phyloP scores from a whole-genome alignment of 2,329 filamentous ascomycete species.

The Epichloe coenophiala region DNA sequence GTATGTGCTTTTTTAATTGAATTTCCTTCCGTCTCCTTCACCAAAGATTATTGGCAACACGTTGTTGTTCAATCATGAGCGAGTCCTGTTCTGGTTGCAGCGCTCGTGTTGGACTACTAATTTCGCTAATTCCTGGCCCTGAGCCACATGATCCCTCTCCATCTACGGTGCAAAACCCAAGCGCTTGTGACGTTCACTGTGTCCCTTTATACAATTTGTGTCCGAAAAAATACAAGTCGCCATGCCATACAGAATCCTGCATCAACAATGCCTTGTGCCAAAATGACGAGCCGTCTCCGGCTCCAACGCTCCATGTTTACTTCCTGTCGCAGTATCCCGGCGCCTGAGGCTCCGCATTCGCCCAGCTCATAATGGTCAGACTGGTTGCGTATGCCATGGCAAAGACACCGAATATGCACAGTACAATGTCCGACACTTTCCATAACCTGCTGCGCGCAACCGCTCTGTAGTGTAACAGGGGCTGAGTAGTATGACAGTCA shows the following conservation, averaged over 20 bases:
- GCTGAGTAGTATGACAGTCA: conserved; percentile 40
- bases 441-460: conserved; percentile 58
- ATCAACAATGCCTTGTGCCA: background rate
- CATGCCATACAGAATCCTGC: background rate
- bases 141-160: background rate
- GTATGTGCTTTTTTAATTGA: background rate
- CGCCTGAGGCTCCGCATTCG: conserved; percentile 36
- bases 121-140: background rate
- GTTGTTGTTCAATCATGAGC: no score
- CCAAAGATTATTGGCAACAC: no score
- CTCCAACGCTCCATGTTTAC: conserved; percentile 2
- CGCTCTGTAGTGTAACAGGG: conserved; percentile 74
- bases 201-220: conserved; percentile 1
- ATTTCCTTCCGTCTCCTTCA: no score
- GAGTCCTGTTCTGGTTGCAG: background rate
- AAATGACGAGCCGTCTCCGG: background rate
- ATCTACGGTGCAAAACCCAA: conserved; percentile 3
- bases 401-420: conserved; percentile 70
- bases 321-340: conserved; percentile 42
- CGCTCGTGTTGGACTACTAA: background rate
- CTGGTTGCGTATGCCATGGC: conserved; percentile 89
- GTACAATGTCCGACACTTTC: conserved; percentile 55
- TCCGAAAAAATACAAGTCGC: background rate
- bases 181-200: background rate
- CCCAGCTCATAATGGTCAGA: conserved; percentile 80